Evolutionary conservation across 2,329 filamentous ascomycete species (phyloP), one percentile per base, ranked within the genome.

Genomic region (Aspergillus thermomutatus): DNA sequence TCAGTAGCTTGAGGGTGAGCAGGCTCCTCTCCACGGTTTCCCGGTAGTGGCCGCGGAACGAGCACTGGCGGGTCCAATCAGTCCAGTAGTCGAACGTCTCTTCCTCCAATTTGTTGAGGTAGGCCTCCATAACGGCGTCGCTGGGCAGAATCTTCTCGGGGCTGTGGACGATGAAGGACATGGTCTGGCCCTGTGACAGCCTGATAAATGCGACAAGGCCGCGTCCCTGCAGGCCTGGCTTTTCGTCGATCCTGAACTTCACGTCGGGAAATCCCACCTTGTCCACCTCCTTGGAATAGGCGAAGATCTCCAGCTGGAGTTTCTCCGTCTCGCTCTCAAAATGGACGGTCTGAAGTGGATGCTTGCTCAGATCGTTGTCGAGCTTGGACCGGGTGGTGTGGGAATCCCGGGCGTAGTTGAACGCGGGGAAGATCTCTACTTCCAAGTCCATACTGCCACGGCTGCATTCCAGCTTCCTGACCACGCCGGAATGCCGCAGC

Each of bases 1-100:
- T 91, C 64, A 92, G 79, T 73, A 92, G 80, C 72, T 92, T 92
- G 47, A 92, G 73, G 53, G 91, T 85, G 78, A 92, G 83, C 51
- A 92, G 75, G 66, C 88, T 91, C 54, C 89, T 80, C 26, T 81
- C 79, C 5, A 92, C 87, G 2, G 89, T 85, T 70, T 91, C 88
- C 53, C 87, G 80, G 83, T 88, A 92, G 34, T 85, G 82, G 4
- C 89, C 89, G 57, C 83, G 85, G 71, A 91, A 92, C 61, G 81
- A 85, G 70, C 84, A 87, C 68, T 87, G 84, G 5, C 82, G 80
- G 53, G 91, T 88, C 85, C 88, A 92, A 63, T 85, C 84, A 63
- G 82, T 86, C 89, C 89, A 92, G 70, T 83, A 92, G 8, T 77
- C 79, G 65, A 88, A 87, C 0, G 88, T 92, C 60, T 86, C 84